Conservation (phyloP, 106 monocot species). For the Acorus gramineus region DNA sequence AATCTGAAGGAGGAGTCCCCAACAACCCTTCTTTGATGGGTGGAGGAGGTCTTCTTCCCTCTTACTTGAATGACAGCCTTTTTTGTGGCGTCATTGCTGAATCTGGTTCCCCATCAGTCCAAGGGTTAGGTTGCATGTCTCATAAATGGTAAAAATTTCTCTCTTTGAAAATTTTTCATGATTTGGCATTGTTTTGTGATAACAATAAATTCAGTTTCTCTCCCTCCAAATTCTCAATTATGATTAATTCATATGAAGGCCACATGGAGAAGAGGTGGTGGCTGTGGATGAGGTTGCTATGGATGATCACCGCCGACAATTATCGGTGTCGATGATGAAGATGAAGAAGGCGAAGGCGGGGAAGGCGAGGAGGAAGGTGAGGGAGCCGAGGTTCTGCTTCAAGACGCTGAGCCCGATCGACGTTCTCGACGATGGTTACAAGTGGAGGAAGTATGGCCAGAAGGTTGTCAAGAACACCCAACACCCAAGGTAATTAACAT, state of each 20-base stretch:
- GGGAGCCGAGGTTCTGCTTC: slow-evolving; percentile 62
- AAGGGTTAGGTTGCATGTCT: neutral
- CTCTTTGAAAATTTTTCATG: neutral
- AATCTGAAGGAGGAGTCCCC: no score
- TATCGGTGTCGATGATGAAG: slow-evolving; percentile 23
- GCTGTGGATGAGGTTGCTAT: no score
- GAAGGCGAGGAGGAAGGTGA: slow-evolving; percentile 35
- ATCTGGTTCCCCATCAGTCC: neutral
- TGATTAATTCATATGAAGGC: neutral
- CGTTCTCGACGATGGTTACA: slow-evolving; percentile 52
- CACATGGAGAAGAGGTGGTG: neutral
- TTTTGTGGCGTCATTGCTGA: neutral
- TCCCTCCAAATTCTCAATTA: neutral
- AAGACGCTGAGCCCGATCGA: slow-evolving; percentile 54
- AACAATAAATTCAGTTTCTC: no score
- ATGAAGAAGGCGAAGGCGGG: slow-evolving; percentile 40
- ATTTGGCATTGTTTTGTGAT: neutral
- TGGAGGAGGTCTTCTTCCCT: no score
- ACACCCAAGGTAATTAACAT: slow-evolving; percentile 33
- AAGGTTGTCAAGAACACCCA: slow-evolving; percentile 60
- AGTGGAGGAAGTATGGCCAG: slow-evolving; percentile 57
- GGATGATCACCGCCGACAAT: neutral
- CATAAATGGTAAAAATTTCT: neutral
- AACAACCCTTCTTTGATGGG: no score
- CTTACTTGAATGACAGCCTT: no score